Evolutionary conservation across 192 early-diverging fungal species (phyloP), one percentile per base, ranked within the genome.

Genomic region (Coemansia sp.): DNA sequence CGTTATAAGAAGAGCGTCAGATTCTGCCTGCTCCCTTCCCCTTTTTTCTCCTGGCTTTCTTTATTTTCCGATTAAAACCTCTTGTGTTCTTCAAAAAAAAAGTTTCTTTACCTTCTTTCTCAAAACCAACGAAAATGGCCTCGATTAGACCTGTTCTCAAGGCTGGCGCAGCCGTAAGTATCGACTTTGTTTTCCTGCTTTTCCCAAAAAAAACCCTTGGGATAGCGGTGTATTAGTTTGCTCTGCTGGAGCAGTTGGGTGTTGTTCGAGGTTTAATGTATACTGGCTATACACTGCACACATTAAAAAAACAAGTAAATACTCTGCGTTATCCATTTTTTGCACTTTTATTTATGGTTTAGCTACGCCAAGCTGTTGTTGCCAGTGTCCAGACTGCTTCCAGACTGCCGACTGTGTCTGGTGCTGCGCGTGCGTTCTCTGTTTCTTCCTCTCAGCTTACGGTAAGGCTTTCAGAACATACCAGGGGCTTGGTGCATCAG

Each of bases 151-250:
- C 79, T n/a, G 61, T 65, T 40, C 79, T 82, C 54, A 76, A 72
- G 70, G 68, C 66, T 61, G 71, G 73, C 52, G 73, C 79, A 28
- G 73, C 78, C 48, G 78, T 81, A 81, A 81, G 78, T 81, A 71
- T 25, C 17, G 3, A 16, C 48, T n/a, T 18, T 30, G 16, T 30
- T 50, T 16, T 20, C 56, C 45, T 33, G 40, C 55, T 31, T 14
- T 56, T 17, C 7, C 33, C 10, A 18, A 40, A 17, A 14, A 25
- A 25, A 0, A 0, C 0, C 22, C 22, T 25, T 25, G 22, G 22
- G 22, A 25, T 1, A 25, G 22, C 22, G 1, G 22, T 25, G 22
- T 25, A 25, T 25, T 25, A 25, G 22, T 25, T 25, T 25, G 1
- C 22, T 25, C 22, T 25, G 22, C 22, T 25, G 22, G 22, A 25